Percentiles rank a stretch among this genome's conserved stretches.
These are phyloP conservation scores for Medicago arabica DNA, from an alignment of 306 rosid genomes.

Conservation along the genomic window DNA sequence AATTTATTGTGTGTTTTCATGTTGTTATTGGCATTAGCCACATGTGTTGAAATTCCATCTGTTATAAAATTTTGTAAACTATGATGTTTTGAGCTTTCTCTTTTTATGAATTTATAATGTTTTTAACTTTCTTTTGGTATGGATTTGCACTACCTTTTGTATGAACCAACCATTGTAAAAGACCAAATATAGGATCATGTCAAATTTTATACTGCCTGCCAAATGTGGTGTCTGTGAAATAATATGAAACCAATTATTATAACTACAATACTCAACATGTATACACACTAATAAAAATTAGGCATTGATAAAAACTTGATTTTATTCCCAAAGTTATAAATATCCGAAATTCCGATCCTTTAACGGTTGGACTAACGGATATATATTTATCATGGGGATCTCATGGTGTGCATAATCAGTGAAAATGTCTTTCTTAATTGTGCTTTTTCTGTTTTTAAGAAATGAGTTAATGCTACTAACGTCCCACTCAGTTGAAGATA, in stretches of 20 bases:
- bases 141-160: slow-evolving; percentile 7
- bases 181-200: neutral
- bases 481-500: slow-evolving; percentile 20
- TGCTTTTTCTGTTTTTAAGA: neutral
- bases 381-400: neutral
- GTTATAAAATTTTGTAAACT: slow-evolving; percentile 6
- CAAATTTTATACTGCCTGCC: neutral
- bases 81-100: slow-evolving; percentile 24
- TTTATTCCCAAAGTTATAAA: slow-evolving; percentile 1
- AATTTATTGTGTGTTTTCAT: slow-evolving; percentile 7
- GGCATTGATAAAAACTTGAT: slow-evolving; percentile 11
- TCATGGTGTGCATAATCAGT: slow-evolving; percentile 6
- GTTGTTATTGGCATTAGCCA: neutral
- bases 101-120: neutral
- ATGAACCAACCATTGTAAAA: slow-evolving; percentile 14
- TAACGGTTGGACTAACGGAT: neutral
- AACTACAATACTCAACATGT: neutral
- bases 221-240: neutral
- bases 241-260: slow-evolving; percentile 20
- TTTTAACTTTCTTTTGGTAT: neutral
- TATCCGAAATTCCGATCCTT: slow-evolving; percentile 15
- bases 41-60: neutral
- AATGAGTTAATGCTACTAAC: neutral
- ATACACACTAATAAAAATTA: neutral
- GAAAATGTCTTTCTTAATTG: neutral